phyloP scores from a whole-genome alignment of 352 stramenopile genomes.

The Globisporangium ultimum region DNA sequence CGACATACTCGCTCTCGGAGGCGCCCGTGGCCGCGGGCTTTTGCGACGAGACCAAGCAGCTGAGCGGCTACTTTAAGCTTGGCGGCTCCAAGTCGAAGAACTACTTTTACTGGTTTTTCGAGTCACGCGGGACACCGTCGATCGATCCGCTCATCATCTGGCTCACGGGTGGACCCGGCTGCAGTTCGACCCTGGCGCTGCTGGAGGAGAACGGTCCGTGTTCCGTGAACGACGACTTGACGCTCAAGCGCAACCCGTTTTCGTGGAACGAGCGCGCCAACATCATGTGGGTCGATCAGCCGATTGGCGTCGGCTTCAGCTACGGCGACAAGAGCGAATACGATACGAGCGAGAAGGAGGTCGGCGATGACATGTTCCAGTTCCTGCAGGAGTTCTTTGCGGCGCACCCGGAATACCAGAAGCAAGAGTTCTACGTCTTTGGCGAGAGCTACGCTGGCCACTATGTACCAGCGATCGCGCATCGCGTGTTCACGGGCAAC shows the following conservation, averaged over 20 bases:
- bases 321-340: conserved; percentile 88
- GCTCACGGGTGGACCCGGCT: conserved; percentile 96
- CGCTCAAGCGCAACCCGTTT: conserved; percentile 85
- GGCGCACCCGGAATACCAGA: conserved; percentile 87
- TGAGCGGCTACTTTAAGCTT: conserved; percentile 87
- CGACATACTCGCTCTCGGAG: conserved; percentile 50
- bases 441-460: conserved; percentile 93
- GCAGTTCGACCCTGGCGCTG: conserved; percentile 91
- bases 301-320: conserved; percentile 92
- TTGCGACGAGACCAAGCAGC: conserved; percentile 71
- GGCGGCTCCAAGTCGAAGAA: conserved; percentile 85
- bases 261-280: conserved; percentile 94
- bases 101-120: conserved; percentile 98
- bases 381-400: conserved; percentile 95
- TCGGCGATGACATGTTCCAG: conserved; percentile 94
- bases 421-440: conserved; percentile 91
- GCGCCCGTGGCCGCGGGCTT: conserved; percentile 53
- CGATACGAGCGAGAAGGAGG: conserved; percentile 91
- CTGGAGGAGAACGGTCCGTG: conserved; percentile 97
- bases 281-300: conserved; percentile 97
- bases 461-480: conserved; percentile 88
- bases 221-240: conserved; percentile 88
- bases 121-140: conserved; percentile 76
- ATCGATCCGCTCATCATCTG: conserved; percentile 95
- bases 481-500: conserved; percentile 78